Evolutionary conservation across 2,329 filamentous ascomycete species (phyloP).

Genomic region (Nothophoma quercina): DNA sequence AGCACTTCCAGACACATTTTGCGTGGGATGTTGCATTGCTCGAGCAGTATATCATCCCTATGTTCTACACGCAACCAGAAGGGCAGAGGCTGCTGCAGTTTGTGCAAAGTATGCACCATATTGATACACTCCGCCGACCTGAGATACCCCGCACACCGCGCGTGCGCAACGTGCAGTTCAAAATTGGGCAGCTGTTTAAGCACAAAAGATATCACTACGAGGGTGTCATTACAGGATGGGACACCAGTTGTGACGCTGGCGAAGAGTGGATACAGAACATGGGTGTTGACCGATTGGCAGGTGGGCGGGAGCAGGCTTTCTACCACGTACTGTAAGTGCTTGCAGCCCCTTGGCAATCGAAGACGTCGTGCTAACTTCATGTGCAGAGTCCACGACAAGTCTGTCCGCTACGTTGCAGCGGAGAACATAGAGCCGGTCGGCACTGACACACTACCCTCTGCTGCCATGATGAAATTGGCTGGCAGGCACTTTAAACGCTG

Average conservation of each 20-base stretch:
- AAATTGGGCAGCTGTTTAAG: conserved; percentile 80
- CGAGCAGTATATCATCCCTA: conserved; percentile 70
- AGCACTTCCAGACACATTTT: conserved; percentile 69
- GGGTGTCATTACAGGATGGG: conserved; percentile 90
- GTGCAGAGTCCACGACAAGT: conserved; percentile 69
- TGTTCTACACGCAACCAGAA: conserved; percentile 62
- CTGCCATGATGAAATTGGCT: conserved; percentile 72
- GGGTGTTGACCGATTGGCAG: conserved; percentile 65
- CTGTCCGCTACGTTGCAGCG: conserved; percentile 77
- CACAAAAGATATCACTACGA: conserved; percentile 82
- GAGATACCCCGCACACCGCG: conserved; percentile 19
- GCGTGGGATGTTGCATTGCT: conserved; percentile 77
- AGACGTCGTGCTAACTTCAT: background rate
- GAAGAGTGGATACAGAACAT: conserved; percentile 71
- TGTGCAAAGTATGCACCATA: conserved; percentile 63
- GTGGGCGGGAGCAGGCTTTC: conserved; percentile 73
- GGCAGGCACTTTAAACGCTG: conserved; percentile 91
- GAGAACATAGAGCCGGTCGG: conserved; percentile 71
- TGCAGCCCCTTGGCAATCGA: background rate
- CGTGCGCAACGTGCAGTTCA: conserved; percentile 36
- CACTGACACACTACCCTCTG: conserved; percentile 53
- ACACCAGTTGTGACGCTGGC: conserved; percentile 64
- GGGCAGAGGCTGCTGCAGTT: conserved; percentile 63
- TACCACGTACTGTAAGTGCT: conserved; percentile 84
- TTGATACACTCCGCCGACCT: conserved; percentile 63